Conservation (phyloP, 1,284 basidiomycete species). For the Ganoderma sp. region DNA sequence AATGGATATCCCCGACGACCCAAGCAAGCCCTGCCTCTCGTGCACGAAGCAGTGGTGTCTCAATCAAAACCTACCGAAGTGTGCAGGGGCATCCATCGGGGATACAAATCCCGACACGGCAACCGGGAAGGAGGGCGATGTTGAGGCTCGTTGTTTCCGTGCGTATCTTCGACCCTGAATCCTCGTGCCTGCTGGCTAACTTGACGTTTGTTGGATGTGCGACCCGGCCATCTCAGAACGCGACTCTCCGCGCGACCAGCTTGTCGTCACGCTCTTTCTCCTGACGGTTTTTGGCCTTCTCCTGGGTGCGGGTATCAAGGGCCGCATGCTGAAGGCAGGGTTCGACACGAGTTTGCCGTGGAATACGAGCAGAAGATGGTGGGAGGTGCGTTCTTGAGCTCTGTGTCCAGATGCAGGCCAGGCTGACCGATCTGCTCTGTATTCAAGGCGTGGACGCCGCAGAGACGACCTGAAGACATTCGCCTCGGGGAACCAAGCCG, state of each 20-base stretch:
- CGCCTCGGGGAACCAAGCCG: constrained; percentile 48
- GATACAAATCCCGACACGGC: constrained; percentile 90
- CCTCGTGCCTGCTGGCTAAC: constrained; percentile 22
- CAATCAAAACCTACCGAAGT: constrained; percentile 89
- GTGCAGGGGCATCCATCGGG: constrained; percentile 82
- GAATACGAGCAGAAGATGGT: constrained; percentile 70
- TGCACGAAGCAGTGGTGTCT: constrained; percentile 97
- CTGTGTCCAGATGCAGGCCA: constrained; percentile 8
- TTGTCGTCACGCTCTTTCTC: constrained; percentile 89
- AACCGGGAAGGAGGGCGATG: constrained; percentile 95
- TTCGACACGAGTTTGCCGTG: constrained; percentile 66
- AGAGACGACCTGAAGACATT: constrained; percentile 57
- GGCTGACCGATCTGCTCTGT: constrained; percentile 12
- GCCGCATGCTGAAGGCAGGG: constrained; percentile 78
- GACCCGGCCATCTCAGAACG: constrained; percentile 54
- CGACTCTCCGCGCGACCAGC: constrained; percentile 90
- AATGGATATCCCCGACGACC: constrained; percentile 81
- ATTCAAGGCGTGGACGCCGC: constrained; percentile 63
- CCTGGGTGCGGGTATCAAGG: constrained; percentile 83
- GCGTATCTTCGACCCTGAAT: constrained; percentile 47
- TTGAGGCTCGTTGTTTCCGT: constrained; percentile 96
- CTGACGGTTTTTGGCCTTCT: constrained; percentile 85
- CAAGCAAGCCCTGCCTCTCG: constrained; percentile 86
- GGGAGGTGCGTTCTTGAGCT: constrained; percentile 62
- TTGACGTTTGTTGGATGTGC: constrained; percentile 6